Base-by-base conservation (phyloP, 345 rosid species). In the Linum tenue region DNA sequence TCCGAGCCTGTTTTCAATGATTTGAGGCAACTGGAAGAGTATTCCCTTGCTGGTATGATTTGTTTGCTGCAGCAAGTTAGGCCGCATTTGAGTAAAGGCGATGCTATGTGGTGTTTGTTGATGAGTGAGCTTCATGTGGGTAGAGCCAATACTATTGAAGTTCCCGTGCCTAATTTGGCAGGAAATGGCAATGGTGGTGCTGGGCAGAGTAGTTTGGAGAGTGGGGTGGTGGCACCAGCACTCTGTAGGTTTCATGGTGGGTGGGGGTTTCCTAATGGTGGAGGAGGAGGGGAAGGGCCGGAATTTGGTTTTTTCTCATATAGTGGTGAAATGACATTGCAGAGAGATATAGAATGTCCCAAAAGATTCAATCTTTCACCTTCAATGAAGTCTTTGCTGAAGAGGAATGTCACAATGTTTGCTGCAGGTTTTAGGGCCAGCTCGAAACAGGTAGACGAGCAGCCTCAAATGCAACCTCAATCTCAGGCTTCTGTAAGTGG, bases 81-180 rank as follows among this genome's bases (percentile, higher is more conserved):
- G 65, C 94, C 98, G 8, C 83, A 78, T 69, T 64, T 92, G 82
- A 90, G 86, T 68, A 86, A 81, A 83, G 97, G 96, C 55, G 97
- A 92, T 80, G 98, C 96, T 10, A 83, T 87, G 98, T 90, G 96
- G 97, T 92, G 97, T 77, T 87, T 90, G 78, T 79, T 92, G 37
- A 84, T 86, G 90, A 86, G 90, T 73, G 96, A 92, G 75, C 94
- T 92, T 57, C 88, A 92, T 73, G 91, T 92, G 14, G 96, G 87
- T 64, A 83, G 81, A 62, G 96, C 98, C 9, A 83, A 85, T 73
- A 62, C 80, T 0, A 73, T 90, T 68, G 96, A 90, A 56, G 72
- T 90, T 61, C 89, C 92, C 0, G 10, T 71, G 37, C 39, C 70
- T 59, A 62, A 75, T 39, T 65, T 78, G 6, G 65, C 78, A 6